Percentiles rank a stretch among this genome's conserved stretches.
Evolutionary conservation across 441 rosid species (phyloP).

Genomic region (Corymbia calophylla): DNA sequence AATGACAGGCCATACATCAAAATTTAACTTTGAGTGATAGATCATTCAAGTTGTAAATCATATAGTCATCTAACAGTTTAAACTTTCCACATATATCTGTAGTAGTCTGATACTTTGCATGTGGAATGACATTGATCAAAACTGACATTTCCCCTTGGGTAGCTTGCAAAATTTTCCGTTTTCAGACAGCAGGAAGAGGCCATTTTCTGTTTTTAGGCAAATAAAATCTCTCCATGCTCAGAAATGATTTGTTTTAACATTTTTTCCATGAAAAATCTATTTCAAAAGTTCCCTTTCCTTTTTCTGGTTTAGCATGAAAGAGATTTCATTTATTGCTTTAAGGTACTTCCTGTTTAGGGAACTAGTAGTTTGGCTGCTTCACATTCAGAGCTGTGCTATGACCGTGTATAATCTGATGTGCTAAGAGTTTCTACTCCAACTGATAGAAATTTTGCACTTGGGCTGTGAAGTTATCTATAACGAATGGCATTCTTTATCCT

Average conservation of each 20-base stretch:
- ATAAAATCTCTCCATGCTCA: neutral
- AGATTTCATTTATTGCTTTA: neutral
- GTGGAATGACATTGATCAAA: neutral
- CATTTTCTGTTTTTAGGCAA: neutral
- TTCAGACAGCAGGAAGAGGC: neutral
- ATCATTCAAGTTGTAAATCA: neutral
- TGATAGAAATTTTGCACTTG: neutral
- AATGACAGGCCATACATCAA: neutral
- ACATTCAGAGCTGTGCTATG: neutral
- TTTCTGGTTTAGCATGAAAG: neutral
- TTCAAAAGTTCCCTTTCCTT: neutral
- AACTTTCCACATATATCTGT: neutral
- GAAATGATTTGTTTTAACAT: neutral
- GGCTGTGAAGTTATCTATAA: neutral
- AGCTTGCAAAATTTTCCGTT: neutral
- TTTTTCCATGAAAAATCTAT: neutral
- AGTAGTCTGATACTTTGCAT: neutral
- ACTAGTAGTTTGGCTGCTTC: neutral
- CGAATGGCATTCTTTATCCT: slow-evolving; percentile 2
- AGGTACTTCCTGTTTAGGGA: neutral
- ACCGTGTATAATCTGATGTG: neutral
- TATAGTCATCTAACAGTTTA: neutral
- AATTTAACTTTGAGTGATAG: neutral
- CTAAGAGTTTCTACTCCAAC: neutral
- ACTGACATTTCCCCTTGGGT: neutral